phyloP scores from a whole-genome alignment of 768 basidiomycete genomes.

The Suillus ampliporus region DNA sequence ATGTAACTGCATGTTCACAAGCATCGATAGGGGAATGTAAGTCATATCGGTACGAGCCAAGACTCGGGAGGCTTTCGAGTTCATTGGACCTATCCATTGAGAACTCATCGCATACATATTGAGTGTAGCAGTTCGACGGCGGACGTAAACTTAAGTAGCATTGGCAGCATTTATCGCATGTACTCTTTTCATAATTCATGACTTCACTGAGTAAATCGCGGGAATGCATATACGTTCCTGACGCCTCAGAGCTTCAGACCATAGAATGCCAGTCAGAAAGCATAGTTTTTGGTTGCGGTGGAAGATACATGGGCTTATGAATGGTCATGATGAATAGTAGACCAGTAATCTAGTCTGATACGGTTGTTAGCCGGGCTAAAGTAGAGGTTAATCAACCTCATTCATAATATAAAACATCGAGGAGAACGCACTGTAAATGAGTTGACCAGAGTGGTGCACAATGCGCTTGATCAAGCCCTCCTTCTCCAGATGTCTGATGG shows the following conservation, averaged over 20 bases:
- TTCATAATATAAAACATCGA: neutral
- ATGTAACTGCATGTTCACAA: constrained; percentile 44
- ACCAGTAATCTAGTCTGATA: constrained; percentile 42
- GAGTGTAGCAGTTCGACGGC: neutral
- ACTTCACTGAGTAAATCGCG: neutral
- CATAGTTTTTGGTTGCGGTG: constrained; percentile 36
- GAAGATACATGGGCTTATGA: constrained; percentile 43
- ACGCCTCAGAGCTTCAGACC: neutral
- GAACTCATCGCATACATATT: neutral
- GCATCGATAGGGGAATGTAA: neutral
- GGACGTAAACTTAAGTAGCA: neutral
- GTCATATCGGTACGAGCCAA: too few relatives aligned
- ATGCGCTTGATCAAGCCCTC: constrained; percentile 95
- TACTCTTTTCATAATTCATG: neutral
- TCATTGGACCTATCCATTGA: neutral
- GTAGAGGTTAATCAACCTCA: constrained; percentile 12
- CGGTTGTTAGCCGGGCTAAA: constrained; percentile 50
- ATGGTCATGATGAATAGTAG: constrained; percentile 28
- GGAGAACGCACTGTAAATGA: constrained; percentile 87
- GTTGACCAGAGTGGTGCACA: constrained; percentile 92
- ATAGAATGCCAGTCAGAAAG: constrained; percentile 27
- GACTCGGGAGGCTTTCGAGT: neutral
- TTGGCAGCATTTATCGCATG: neutral
- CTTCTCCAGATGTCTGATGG: constrained; percentile 91
- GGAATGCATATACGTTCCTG: neutral